Evolutionary conservation across 2,329 filamentous ascomycete genomes (phyloP).

Genomic region (Chaetomium sp.): DNA sequence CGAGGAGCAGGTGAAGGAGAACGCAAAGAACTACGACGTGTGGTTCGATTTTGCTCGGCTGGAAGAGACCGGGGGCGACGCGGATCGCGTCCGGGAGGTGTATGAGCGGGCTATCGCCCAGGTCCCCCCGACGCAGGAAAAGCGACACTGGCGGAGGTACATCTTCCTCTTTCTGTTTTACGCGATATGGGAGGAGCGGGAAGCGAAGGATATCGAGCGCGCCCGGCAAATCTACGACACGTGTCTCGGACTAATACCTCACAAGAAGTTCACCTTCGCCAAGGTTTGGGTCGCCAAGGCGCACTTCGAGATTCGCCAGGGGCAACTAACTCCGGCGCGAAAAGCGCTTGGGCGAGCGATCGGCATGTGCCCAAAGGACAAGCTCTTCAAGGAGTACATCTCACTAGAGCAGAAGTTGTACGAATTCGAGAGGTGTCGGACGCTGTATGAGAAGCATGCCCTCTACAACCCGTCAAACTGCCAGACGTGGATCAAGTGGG

Average conservation of each 20-base stretch:
- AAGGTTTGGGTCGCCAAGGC: constrained; percentile 95
- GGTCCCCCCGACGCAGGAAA: constrained; percentile 91
- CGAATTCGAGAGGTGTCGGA: constrained; percentile 89
- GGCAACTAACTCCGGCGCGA: constrained; percentile 75
- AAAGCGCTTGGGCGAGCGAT: constrained; percentile 90
- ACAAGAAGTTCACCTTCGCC: constrained; percentile 96
- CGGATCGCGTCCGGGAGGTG: constrained; percentile 82
- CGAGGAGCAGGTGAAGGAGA: constrained; percentile 91
- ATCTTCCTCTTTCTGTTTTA: constrained; percentile 99
- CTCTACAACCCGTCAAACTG: constrained; percentile 89
- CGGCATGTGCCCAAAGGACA: constrained; percentile 95
- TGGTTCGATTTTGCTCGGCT: constrained; percentile 96
- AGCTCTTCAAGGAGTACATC: constrained; percentile 90
- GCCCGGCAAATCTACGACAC: constrained; percentile 90
- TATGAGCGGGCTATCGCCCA: constrained; percentile 97
- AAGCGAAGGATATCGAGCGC: constrained; percentile 74
- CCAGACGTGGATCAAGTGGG: constrained; percentile 95
- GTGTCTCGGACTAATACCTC: constrained; percentile 83
- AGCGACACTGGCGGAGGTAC: constrained; percentile 95
- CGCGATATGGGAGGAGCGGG: constrained; percentile 90
- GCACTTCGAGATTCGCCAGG: constrained; percentile 88
- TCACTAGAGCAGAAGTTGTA: constrained; percentile 91
- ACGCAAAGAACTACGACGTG: constrained; percentile 92
- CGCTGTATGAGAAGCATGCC: constrained; percentile 90
- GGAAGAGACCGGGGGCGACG: constrained; percentile 82